Percentiles rank a stretch among this genome's conserved stretches.
Evolutionary conservation across 2,329 filamentous ascomycete species (phyloP).

Genomic region (Xylariaceae sp.): DNA sequence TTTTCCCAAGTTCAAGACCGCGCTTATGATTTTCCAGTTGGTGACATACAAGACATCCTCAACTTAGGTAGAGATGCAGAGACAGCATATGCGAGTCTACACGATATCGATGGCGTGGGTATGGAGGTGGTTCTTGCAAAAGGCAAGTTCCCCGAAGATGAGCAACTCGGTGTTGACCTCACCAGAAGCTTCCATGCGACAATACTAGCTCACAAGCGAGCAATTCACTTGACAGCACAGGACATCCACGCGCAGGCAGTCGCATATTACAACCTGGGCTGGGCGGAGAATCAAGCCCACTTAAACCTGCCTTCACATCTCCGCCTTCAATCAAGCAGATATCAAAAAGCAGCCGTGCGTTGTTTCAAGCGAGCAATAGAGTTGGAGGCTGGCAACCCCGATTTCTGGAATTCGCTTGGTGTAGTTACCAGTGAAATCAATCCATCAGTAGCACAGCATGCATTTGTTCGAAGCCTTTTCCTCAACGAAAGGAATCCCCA

Average conservation of each 20-base stretch:
- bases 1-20: conserved; percentile 80
- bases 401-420: conserved; percentile 97
- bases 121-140: conserved; percentile 52
- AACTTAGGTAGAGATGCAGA: conserved; percentile 56
- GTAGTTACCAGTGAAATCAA: conserved; percentile 88
- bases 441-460: conserved; percentile 87
- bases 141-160: conserved; percentile 53
- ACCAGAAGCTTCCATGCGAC: conserved; percentile 70
- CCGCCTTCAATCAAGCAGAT: conserved; percentile 66
- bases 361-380: conserved; percentile 97
- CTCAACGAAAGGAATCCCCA: conserved; percentile 86
- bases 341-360: conserved; percentile 80
- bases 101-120: conserved; percentile 70
- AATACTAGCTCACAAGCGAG: conserved; percentile 86
- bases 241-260: conserved; percentile 90
- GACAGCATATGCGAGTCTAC: conserved; percentile 64
- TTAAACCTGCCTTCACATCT: conserved; percentile 61
- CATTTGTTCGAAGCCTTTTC: conserved; percentile 90
- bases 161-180: conserved; percentile 56
- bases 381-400: conserved; percentile 88
- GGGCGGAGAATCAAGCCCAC: conserved; percentile 87
- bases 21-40: conserved; percentile 65
- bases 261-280: conserved; percentile 96
- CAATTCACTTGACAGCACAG: conserved; percentile 72
- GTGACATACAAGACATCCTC: conserved; percentile 64